Base-by-base conservation (phyloP, 2,329 filamentous ascomycete genomes). In the Chaetoscypha palmicola region DNA sequence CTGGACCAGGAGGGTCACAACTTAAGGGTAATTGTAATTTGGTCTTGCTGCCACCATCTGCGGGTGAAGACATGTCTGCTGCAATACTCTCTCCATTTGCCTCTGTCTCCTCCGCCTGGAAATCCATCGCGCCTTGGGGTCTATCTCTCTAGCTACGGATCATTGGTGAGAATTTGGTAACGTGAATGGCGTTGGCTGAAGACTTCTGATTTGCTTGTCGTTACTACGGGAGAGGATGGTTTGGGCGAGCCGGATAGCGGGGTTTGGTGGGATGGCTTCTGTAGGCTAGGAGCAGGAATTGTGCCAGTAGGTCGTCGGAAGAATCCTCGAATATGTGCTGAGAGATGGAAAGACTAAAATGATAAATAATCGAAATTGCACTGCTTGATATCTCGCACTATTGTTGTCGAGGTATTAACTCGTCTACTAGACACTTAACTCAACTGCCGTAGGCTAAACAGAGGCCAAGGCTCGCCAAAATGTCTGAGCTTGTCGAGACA, bases 1-100 rank as follows among this genome's bases (percentile, higher is more conserved):
- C 74, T 9, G 81, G 74, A 14, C 79, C 76, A 1, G 90, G 89
- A 20, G 91, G 91, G 56, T 94, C 86, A 62, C 89, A 95, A 54
- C 86, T 94, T 24, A 82, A 71, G 1, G 91, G 91, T 2, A 97
- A 76, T 55, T 81, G 70, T 23, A 79, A 66, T 54, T 66, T 73
- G 33, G 58, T 62, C 60, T 61, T 64, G 9, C 49, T 57, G 37
- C 44, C 53, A 22, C 52, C 48, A 7, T 12, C 19, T 3, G 34
- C 23, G 8, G 16, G 32, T 4, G 32, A 17, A n/a, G 32, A 34
- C 32, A 34, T 34, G 9, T 34, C 16, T 9, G 32, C 32, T 34
- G 32, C 16, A 16, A 16, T 17, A 10, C 32, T 17, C 4, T 12
- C n/a, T 19, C 32, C 32, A 34, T 34, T 34, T 16, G 10, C 9